phyloP scores from a whole-genome alignment of 805 yeast genomes.

The Monosporozyma siamensis region DNA sequence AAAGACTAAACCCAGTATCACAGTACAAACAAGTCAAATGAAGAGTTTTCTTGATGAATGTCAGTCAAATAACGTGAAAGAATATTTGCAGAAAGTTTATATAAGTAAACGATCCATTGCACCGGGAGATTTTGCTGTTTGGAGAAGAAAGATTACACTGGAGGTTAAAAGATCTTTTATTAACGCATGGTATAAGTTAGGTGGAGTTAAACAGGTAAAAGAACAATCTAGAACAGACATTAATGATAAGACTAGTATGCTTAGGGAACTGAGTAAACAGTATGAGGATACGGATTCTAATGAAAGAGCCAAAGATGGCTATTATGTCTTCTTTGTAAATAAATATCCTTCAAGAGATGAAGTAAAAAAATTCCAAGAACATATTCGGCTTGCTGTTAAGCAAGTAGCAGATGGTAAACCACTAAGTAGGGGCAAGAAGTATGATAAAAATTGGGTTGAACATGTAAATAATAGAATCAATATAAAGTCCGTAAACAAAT shows the following conservation, averaged over 20 bases:
- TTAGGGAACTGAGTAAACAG: not conserved
- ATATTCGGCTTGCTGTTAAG: conserved; percentile 14
- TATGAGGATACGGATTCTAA: not conserved
- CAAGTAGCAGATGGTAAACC: conserved; percentile 12
- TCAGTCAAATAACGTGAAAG: conserved; percentile 7
- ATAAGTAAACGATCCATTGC: conserved; percentile 8
- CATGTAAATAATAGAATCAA: conserved; percentile 3
- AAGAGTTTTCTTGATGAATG: conserved; percentile 2
- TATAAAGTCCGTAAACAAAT: conserved; percentile 1
- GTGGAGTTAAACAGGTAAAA: conserved; percentile 12
- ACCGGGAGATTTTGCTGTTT: conserved; percentile 21
- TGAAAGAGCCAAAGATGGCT: conserved; percentile 25
- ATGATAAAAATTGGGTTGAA: conserved; percentile 5
- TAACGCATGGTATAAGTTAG: conserved; percentile 19
- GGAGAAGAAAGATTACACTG: conserved; percentile 17
- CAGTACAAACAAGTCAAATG: conserved; percentile 7
- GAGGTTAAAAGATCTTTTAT: conserved; percentile 12
- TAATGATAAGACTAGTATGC: not conserved
- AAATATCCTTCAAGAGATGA: conserved; percentile 18
- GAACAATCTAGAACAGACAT: too few relatives aligned
- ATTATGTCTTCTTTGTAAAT: conserved; percentile 18
- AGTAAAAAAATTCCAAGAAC: conserved; percentile 8
- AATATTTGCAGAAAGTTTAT: conserved; percentile 6
- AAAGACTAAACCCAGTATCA: conserved; percentile 24
- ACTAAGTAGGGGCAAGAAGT: not conserved